A percentile compares a stretch with the other conserved stretches of the same genome.
These are phyloP conservation scores for Echeveria elegans DNA, from an alignment of 164 flowering plant species.

Conservation along the genomic window DNA sequence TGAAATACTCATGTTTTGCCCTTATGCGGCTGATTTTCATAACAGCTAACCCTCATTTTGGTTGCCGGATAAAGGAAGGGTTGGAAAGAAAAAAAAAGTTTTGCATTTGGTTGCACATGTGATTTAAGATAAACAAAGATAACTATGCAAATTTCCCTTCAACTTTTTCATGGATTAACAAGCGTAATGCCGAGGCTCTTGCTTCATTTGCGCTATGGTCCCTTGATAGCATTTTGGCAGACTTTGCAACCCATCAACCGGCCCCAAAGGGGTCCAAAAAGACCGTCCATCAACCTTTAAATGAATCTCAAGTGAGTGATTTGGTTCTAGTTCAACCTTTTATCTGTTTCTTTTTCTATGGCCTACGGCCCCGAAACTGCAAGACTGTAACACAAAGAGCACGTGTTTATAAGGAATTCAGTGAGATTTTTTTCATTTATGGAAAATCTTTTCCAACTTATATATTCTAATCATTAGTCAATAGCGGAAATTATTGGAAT, in stretches of 20 bases:
- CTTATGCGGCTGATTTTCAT: too few species aligned
- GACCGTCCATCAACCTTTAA: conserved; percentile 43
- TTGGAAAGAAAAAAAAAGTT: too few species aligned
- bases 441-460: background rate
- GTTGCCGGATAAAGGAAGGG: too few species aligned
- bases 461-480: too few species aligned
- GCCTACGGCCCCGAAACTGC: background rate
- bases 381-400: background rate
- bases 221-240: conserved; percentile 62
- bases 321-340: background rate
- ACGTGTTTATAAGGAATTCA: background rate
- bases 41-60: too few species aligned
- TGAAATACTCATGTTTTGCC: too few species aligned
- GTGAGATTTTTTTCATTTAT: background rate
- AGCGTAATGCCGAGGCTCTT: conserved; percentile 48
- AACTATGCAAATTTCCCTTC: too few species aligned
- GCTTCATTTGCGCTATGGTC: too few species aligned
- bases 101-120: too few species aligned
- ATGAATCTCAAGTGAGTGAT: conserved; percentile 60
- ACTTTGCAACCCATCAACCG: conserved; percentile 48
- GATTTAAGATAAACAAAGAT: too few species aligned
- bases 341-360: background rate
- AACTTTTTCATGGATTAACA: conserved; percentile 87
- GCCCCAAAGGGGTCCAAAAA: conserved; percentile 64
- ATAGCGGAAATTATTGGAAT: too few species aligned